A percentile compares a stretch with the other conserved stretches of the same genome.
phyloP scores from a whole-genome alignment of 306 rosid species.

The Trichosanthes truncata region DNA sequence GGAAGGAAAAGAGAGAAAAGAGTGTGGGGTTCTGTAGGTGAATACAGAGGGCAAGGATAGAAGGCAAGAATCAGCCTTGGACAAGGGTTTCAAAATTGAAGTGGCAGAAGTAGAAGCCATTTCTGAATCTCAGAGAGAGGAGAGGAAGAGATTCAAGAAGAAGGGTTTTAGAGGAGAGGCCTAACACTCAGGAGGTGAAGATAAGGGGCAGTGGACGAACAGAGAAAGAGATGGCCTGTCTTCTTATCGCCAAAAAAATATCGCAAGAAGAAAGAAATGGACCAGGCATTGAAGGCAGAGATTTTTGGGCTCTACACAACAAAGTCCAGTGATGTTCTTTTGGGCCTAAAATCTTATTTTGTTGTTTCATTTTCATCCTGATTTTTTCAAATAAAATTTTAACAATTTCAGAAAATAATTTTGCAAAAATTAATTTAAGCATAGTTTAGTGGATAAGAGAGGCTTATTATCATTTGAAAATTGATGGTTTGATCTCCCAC shows the following conservation, averaged over 20 bases:
- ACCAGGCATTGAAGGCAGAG: background rate
- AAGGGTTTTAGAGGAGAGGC: constrained; percentile 20
- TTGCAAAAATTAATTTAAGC: too few species aligned
- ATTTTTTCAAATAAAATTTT: too few species aligned
- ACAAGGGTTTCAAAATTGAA: constrained; percentile 35
- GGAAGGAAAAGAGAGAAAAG: constrained; percentile 30
- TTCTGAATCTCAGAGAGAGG: background rate
- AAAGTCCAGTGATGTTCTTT: background rate
- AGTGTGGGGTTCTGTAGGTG: constrained; percentile 23
- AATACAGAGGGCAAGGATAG: constrained; percentile 46
- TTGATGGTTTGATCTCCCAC: too few species aligned
- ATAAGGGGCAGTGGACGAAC: background rate
- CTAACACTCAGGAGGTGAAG: constrained; percentile 23
- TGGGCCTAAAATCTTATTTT: background rate
- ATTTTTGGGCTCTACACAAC: background rate
- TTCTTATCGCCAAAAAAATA: constrained; percentile 9
- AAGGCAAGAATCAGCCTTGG: constrained; percentile 43
- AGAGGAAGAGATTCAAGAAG: background rate
- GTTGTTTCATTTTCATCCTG: background rate
- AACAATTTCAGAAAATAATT: too few species aligned
- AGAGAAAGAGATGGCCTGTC: background rate
- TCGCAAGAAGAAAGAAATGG: background rate
- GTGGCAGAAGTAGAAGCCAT: constrained; percentile 40
- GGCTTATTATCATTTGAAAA: too few species aligned
- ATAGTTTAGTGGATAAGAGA: too few species aligned